Evolutionary conservation across 1,284 basidiomycete species (phyloP), one percentile per base, ranked within the genome.

Genomic region (Hemileia vastatrix): DNA sequence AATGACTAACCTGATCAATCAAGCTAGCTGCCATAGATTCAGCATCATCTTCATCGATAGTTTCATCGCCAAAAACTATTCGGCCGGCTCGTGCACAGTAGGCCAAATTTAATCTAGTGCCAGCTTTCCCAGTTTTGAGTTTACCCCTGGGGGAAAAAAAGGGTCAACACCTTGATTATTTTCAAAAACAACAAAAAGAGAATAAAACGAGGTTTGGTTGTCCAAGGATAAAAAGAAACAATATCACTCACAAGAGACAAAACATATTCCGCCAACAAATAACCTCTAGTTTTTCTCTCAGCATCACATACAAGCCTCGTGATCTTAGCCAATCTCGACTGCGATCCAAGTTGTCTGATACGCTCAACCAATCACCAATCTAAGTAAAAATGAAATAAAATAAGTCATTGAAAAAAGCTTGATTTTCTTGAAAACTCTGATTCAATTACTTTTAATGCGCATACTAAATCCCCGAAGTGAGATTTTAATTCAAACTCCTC

Each of bases 201-300:
- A 9, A 33, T 9, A 36, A 49, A 49, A 36, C 32, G 6, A n/a
- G 21, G 44, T 44, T 2, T 21, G 33, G 52, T n/a, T n/a, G n/a
- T n/a, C n/a, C n/a, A n/a, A n/a, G n/a, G n/a, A n/a, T n/a, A n/a
- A n/a, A n/a, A n/a, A n/a, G n/a, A n/a, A n/a, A n/a, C n/a, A n/a
- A n/a, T n/a, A n/a, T n/a, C 15, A 68, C 76, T 63, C 32, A 77
- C 76, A 71, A 70, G 64, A 67, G 66, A 27, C 76, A 67, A 24
- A 73, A 67, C 24, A 78, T 63, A 54, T 77, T 77, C n/a, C 77
- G 70, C 77, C 77, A 78, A 18, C 76, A 71, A 5, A 76, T 67
- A 23, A 75, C 68, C 65, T 76, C 73, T 23, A 77, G 67, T 65
- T 78, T 78, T 43, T 78, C 77, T 23, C 67, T 53, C 43, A 78